These are phyloP conservation scores for Lentinus tigrinus DNA, from an alignment of 768 basidiomycete species.

Conservation along the genomic window DNA sequence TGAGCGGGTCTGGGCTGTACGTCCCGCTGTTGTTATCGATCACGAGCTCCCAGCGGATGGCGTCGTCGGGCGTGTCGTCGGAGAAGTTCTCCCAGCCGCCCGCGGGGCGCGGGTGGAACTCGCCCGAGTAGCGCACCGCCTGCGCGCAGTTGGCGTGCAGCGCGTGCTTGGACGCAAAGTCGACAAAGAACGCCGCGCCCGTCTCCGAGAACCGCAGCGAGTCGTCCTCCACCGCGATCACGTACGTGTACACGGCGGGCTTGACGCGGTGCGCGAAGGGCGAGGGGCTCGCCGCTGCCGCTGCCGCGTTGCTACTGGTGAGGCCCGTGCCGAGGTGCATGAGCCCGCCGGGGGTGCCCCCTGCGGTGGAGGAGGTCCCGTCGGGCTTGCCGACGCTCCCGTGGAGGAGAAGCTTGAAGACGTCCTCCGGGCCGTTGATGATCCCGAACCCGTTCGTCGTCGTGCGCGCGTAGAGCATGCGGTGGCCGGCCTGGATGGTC, in stretches of 20 bases:
- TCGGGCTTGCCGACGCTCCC: conserved; percentile 29
- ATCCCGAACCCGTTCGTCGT: conserved; percentile 62
- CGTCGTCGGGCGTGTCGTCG: conserved; percentile 51
- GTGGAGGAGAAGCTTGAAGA: conserved; percentile 48
- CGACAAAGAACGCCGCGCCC: conserved; percentile 83
- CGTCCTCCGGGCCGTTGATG: conserved; percentile 47
- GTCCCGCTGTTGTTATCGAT: conserved; percentile 88
- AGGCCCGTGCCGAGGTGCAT: background rate
- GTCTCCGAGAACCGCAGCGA: conserved; percentile 84
- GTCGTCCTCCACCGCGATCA: conserved; percentile 74
- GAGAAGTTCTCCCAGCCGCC: conserved; percentile 68
- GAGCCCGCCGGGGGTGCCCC: background rate
- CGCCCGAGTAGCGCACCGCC: conserved; percentile 69
- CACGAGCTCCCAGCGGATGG: conserved; percentile 75
- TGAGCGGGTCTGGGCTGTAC: conserved; percentile 66
- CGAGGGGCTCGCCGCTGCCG: conserved; percentile 10
- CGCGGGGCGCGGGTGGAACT: conserved; percentile 73
- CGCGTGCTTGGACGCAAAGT: conserved; percentile 85
- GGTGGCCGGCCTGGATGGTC: conserved; percentile 70
- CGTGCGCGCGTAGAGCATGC: conserved; percentile 70
- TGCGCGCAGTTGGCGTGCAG: conserved; percentile 74
- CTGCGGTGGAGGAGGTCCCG: background rate
- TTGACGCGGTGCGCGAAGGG: conserved; percentile 53
- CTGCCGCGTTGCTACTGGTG: background rate
- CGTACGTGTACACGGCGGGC: conserved; percentile 83